Conservation (phyloP, 768 basidiomycete species). For the Tulasnella sp. region DNA sequence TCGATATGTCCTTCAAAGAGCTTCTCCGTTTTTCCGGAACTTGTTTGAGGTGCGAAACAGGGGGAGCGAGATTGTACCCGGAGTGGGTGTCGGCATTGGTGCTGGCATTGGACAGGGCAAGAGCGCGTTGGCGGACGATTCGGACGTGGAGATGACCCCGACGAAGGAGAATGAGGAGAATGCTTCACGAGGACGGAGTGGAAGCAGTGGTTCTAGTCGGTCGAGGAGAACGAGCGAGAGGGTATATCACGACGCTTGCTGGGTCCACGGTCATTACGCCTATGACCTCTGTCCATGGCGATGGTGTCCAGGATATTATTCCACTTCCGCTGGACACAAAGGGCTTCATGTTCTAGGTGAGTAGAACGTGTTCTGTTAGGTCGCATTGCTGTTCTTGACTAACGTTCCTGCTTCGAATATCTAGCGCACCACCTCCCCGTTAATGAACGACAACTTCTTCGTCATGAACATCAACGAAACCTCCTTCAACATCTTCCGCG, state of each 20-base stretch:
- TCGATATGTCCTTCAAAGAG: constrained; percentile 14
- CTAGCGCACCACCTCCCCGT: not conserved
- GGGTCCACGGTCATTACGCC: not conserved
- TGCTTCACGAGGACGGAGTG: not conserved
- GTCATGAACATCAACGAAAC: constrained; percentile 13
- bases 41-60: not conserved
- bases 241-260: not conserved
- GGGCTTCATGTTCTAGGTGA: too few species aligned
- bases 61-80: not conserved
- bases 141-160: not conserved
- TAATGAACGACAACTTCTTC: constrained; percentile 13
- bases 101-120: not conserved
- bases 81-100: not conserved
- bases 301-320: too few species aligned
- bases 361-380: not conserved
- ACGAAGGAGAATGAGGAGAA: not conserved
- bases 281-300: not conserved
- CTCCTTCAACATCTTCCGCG: constrained; percentile 9
- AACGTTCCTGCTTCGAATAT: too few species aligned
- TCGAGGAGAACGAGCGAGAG: not conserved
- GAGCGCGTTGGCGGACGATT: constrained; percentile 6
- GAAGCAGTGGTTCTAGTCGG: not conserved
- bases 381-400: too few species aligned
- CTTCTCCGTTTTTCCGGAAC: constrained; percentile 4
- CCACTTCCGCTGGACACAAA: too few species aligned